Evolutionary conservation across 176 grass and related monocot genomes (phyloP).

Genomic region (Luzula sylvatica): DNA sequence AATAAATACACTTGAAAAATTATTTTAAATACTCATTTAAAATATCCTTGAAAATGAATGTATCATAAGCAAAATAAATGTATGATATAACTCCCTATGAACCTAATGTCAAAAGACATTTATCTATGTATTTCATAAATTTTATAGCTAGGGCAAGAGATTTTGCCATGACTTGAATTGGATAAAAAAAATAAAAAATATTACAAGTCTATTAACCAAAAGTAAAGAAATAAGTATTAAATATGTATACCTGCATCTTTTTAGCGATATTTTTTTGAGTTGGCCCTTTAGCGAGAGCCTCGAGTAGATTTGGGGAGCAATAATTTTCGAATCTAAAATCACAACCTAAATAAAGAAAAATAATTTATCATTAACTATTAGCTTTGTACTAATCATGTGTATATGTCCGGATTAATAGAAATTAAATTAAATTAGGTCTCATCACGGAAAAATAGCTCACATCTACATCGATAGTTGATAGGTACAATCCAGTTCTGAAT

Average conservation of each 20-base stretch:
- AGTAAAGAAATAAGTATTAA: not conserved
- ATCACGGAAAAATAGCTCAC: slow-evolving; percentile 29
- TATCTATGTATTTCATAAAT: slow-evolving; percentile 79
- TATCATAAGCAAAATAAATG: too few species aligned
- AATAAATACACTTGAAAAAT: too few species aligned
- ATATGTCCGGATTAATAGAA: too few species aligned
- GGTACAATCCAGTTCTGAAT: slow-evolving; percentile 86
- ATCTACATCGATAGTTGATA: slow-evolving; percentile 89
- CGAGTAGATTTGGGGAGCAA: slow-evolving; percentile 83
- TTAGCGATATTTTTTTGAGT: slow-evolving; percentile 64
- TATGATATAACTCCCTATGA: too few species aligned
- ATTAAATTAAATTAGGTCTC: not conserved
- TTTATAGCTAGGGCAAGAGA: slow-evolving; percentile 92
- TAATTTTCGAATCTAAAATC: slow-evolving; percentile 74
- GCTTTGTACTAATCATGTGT: not conserved
- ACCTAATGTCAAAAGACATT: slow-evolving; percentile 97
- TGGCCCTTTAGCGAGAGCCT: slow-evolving; percentile 84
- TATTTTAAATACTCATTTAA: too few species aligned
- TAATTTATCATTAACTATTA: not conserved
- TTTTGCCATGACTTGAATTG: slow-evolving; percentile 85
- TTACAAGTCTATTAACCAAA: slow-evolving; percentile 7
- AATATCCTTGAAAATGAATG: too few species aligned
- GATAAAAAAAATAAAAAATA: slow-evolving; percentile 29
- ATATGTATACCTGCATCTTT: slow-evolving; percentile 67
- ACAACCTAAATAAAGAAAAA: slow-evolving; percentile 47